Evolutionary conservation across 768 basidiomycete species (phyloP), one percentile per base, ranked within the genome.

Genomic region (Candolleomyces efflorescens): DNA sequence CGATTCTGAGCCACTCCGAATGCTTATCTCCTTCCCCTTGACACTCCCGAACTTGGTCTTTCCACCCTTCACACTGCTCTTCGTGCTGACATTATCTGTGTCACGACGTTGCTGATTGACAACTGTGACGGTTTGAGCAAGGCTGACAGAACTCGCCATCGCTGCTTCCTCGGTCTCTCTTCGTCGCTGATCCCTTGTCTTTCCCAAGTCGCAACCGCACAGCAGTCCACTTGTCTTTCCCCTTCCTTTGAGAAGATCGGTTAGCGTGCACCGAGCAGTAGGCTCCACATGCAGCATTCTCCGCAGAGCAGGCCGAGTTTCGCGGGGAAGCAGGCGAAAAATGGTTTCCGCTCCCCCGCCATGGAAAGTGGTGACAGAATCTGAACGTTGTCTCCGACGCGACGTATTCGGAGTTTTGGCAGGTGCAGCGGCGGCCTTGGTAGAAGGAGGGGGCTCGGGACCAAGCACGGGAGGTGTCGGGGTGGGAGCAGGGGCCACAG

Each of bases 211-310:
- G 69, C 94, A 97, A 17, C 86, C 84, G 68, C 94, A 97, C 49
- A 94, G 78, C 58, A 96, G 75, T 23, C 85, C 87, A 59, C 82
- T 82, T 23, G 83, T 82, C 67, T 88, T 90, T 54, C 90, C 89
- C 51, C 75, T 77, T 24, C 94, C 94, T 67, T 88, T 86, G 53
- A 98, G 79, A 50, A 99, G 73, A 69, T 98, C 94, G 11, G 92
- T 90, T 56, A 99, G 82, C 26, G 97, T 98, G 69, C 94, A 96
- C 41, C 97, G 86, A 49, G 87, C 84, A 17, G 81, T 76, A 3
- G 96, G 92, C 67, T 98, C 96, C 49, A 98, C 83, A 64, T 85
- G 87, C 64, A 99, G 78, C 97, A 99, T 99, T 54, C 94, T 84
- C 58, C 93, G 89, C 59, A 99, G 80, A 13, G 90, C 92, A 6